Evolutionary conservation across 345 rosid genomes (phyloP).

Genomic region (Adansonia digitata): DNA sequence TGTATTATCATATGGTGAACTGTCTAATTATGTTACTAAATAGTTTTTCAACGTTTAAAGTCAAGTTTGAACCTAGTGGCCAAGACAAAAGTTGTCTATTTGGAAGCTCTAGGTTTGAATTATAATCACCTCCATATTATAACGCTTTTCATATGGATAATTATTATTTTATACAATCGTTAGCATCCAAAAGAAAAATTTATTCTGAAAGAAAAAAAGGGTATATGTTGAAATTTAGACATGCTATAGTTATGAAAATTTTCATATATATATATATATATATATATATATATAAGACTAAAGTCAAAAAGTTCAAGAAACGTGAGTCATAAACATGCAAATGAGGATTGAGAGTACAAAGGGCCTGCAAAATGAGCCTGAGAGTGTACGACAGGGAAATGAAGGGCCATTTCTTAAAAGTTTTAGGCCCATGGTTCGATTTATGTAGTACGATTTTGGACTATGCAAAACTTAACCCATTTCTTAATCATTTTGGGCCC

Average conservation of each 20-base stretch:
- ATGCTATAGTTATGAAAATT: background rate
- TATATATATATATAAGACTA: too few species aligned
- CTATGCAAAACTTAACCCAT: too few species aligned
- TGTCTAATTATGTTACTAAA: background rate
- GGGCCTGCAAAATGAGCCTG: background rate
- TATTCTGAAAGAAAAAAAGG: too few species aligned
- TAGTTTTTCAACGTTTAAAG: background rate
- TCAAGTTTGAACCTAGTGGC: background rate
- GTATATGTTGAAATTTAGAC: background rate
- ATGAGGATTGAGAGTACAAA: too few species aligned
- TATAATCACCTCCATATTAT: too few species aligned
- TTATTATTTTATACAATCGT: too few species aligned
- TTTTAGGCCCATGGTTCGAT: background rate
- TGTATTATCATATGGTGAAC: background rate
- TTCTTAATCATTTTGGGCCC: too few species aligned
- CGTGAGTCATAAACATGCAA: too few species aligned
- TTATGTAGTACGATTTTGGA: too few species aligned
- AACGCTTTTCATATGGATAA: background rate
- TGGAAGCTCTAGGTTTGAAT: background rate
- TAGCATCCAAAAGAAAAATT: too few species aligned
- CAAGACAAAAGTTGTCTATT: background rate
- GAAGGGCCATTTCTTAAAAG: background rate
- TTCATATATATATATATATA: too few species aligned
- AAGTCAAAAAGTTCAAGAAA: background rate
- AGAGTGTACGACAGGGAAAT: background rate